phyloP scores from a whole-genome alignment of 768 basidiomycete genomes.

The Leccinellum rugosiceps region DNA sequence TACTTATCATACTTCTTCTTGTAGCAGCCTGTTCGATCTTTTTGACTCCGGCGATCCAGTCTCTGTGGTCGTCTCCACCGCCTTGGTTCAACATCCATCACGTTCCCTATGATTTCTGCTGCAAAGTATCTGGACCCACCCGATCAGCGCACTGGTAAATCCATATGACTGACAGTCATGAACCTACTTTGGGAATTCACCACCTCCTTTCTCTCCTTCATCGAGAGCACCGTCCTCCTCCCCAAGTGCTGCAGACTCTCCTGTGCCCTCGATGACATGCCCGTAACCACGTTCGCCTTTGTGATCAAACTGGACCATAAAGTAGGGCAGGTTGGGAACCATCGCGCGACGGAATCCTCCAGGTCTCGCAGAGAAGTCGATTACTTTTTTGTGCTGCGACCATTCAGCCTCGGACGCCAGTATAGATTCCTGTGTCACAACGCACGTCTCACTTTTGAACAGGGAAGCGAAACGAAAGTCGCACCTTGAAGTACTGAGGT shows the following conservation, averaged over 20 bases:
- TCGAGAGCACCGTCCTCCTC: conserved; percentile 65
- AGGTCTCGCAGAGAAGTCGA: conserved; percentile 85
- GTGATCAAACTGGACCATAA: conserved; percentile 98
- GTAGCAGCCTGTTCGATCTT: conserved; percentile 65
- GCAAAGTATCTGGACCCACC: conserved; percentile 77
- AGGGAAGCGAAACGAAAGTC: not conserved
- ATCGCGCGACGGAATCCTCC: conserved; percentile 94
- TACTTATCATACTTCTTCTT: conserved; percentile 73
- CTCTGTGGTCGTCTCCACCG: conserved; percentile 79
- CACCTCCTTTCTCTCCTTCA: conserved; percentile 87
- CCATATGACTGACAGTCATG: not conserved
- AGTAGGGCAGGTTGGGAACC: conserved; percentile 97
- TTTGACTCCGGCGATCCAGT: conserved; percentile 68
- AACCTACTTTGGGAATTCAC: conserved; percentile 82
- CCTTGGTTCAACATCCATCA: conserved; percentile 83
- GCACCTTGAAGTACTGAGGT: conserved; percentile 90
- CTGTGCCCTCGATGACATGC: conserved; percentile 93
- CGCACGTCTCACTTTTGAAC: conserved; percentile 7
- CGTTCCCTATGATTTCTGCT: conserved; percentile 88
- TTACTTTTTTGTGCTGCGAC: conserved; percentile 97
- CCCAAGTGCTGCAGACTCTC: conserved; percentile 56
- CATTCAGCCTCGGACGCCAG: conserved; percentile 91
- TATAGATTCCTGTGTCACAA: conserved; percentile 74
- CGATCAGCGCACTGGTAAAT: conserved; percentile 3
- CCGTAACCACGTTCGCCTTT: conserved; percentile 98